Conservation (phyloP, 2,329 filamentous ascomycete species). For the Ophiocordyceps camponoti-floridani region DNA sequence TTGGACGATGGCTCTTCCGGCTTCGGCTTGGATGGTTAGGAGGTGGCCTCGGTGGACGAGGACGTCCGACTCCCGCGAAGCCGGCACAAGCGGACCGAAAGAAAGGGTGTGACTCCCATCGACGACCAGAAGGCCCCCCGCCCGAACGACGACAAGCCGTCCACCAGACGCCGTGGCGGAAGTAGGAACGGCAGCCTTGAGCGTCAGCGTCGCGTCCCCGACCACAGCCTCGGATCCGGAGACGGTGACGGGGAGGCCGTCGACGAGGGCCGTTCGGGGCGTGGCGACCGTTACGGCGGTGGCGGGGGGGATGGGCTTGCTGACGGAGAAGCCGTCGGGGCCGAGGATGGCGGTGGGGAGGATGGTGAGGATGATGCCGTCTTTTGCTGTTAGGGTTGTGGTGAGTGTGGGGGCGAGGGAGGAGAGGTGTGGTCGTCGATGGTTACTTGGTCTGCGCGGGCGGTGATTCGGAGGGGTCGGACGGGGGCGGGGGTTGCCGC, state of each 20-base stretch:
- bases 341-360: no score
- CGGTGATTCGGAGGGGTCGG: conserved; percentile 26
- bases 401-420: conserved; percentile 17
- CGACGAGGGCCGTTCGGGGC: conserved; percentile 20
- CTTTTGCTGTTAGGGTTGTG: conserved; percentile 21
- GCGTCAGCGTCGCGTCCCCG: conserved; percentile 21
- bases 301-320: conserved; percentile 2
- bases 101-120: conserved; percentile 15
- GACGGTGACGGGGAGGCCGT: no score
- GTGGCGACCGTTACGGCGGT: conserved; percentile 12
- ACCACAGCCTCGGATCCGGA: conserved; percentile 22
- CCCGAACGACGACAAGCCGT: not conserved
- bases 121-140: conserved; percentile 5
- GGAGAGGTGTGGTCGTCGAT: conserved; percentile 28
- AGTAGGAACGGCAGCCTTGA: not conserved
- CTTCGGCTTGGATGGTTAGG: conserved; percentile 23
- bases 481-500: no score
- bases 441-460: conserved; percentile 25
- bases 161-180: not conserved
- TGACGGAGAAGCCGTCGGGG: conserved; percentile 4
- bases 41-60: conserved; percentile 29
- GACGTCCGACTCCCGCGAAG: conserved; percentile 19
- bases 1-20: conserved; percentile 22
- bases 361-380: conserved; percentile 26
- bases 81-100: conserved; percentile 10